phyloP scores from a whole-genome alignment of 176 grass and related monocot genomes.

The Thinopyrum elongatum region DNA sequence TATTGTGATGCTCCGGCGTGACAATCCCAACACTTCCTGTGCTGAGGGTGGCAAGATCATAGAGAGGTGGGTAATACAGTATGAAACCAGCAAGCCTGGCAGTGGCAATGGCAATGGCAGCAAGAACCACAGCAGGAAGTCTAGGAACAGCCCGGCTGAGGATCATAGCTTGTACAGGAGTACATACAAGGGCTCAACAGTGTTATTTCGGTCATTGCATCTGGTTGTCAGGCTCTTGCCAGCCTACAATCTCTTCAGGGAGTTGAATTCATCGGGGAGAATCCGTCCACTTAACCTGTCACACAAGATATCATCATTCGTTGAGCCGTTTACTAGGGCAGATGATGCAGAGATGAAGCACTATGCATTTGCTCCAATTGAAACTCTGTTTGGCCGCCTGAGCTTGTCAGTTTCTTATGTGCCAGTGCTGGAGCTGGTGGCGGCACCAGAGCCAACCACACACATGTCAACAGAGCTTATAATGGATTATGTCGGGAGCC shows the following conservation, averaged over 20 bases:
- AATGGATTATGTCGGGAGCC: conserved; percentile 79
- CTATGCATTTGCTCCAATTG: conserved; percentile 72
- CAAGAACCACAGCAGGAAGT: conserved; percentile 33
- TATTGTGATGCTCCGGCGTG: conserved; percentile 50
- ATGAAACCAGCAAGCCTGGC: conserved; percentile 40
- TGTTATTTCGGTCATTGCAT: conserved; percentile 80
- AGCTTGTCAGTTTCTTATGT: conserved; percentile 79
- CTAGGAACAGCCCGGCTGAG: conserved; percentile 33
- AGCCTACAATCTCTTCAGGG: conserved; percentile 73
- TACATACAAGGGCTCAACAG: conserved; percentile 42
- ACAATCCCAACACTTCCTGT: neutral
- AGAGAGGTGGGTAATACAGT: conserved; percentile 92
- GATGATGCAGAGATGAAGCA: conserved; percentile 74
- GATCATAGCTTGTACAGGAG: conserved; percentile 44
- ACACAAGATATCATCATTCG: conserved; percentile 78
- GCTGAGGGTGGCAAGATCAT: conserved; percentile 49
- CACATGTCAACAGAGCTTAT: conserved; percentile 62
- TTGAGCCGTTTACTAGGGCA: conserved; percentile 55
- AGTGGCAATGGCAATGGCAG: conserved; percentile 5
- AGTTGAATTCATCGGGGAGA: conserved; percentile 65
- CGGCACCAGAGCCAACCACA: conserved; percentile 34
- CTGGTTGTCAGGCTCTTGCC: conserved; percentile 85
- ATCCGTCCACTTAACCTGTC: conserved; percentile 64
- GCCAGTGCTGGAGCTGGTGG: conserved; percentile 49
- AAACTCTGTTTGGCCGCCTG: conserved; percentile 60